A percentile compares a stretch with the other conserved stretches of the same genome.
Evolutionary conservation across 1,284 basidiomycete species (phyloP).

Genomic region (Acaromyces ingoldii): DNA sequence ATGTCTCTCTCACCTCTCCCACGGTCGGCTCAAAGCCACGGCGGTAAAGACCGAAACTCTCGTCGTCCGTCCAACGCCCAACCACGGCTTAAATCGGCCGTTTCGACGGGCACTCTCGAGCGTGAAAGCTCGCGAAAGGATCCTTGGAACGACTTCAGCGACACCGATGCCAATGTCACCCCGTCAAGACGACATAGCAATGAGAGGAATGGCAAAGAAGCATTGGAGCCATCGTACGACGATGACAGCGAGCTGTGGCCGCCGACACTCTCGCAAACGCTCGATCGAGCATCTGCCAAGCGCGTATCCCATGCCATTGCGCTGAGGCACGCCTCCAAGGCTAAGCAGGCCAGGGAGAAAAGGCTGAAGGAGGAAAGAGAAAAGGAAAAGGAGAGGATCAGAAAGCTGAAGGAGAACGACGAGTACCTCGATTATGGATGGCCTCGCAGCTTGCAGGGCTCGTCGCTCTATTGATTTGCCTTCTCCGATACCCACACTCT

Average conservation of each 20-base stretch:
- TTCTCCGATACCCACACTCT: no score
- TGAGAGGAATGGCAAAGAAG: background rate
- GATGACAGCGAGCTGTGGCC: conserved; percentile 18
- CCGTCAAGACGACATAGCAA: background rate
- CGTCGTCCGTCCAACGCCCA: no score
- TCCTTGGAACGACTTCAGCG: conserved; percentile 7
- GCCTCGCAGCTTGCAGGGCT: conserved; percentile 8
- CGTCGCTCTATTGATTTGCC: conserved; percentile 5
- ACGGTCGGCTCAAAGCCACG: no score
- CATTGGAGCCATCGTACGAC: background rate
- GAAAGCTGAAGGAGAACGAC: conserved; percentile 2
- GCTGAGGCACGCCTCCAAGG: conserved; percentile 1
- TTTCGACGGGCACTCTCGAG: no score
- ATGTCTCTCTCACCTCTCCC: background rate
- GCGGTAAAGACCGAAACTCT: no score
- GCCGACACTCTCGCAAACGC: conserved; percentile 2
- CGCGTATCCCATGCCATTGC: no score
- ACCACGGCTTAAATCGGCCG: no score
- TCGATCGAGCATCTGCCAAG: no score
- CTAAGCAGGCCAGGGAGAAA: background rate
- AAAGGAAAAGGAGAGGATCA: background rate
- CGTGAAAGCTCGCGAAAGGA: no score
- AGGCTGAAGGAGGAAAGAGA: conserved; percentile 1
- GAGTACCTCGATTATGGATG: conserved; percentile 11
- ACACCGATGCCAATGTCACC: conserved; percentile 1